phyloP scores from a whole-genome alignment of 2,329 filamentous ascomycete genomes.

The Fusarium nematophilum region DNA sequence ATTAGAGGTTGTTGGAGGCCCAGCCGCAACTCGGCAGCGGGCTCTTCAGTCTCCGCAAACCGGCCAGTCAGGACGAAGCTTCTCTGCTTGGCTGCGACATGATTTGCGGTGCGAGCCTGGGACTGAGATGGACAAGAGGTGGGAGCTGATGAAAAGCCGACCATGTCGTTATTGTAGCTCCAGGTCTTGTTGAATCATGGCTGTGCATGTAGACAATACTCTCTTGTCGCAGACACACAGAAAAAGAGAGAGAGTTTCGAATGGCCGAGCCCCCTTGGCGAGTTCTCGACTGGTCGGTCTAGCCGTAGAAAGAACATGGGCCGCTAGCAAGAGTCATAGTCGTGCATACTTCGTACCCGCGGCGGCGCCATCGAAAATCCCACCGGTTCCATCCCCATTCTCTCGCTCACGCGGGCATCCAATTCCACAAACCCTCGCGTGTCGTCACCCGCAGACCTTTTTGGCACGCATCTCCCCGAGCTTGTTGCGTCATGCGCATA shows the following conservation, averaged over 20 bases:
- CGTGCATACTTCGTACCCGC: constrained; percentile 24
- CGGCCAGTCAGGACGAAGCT: constrained; percentile 29
- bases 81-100: constrained; percentile 17
- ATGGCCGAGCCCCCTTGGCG: constrained; percentile 20
- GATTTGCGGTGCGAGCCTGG: constrained; percentile 4
- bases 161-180: neutral
- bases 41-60: constrained; percentile 30
- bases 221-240: neutral
- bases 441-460: constrained; percentile 22
- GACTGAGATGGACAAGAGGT: constrained; percentile 14
- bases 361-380: constrained; percentile 26
- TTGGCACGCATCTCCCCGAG: constrained; percentile 28
- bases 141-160: constrained; percentile 18
- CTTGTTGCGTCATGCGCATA: constrained; percentile 52
- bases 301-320: constrained; percentile 29
- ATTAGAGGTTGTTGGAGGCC: constrained; percentile 18
- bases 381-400: constrained; percentile 28
- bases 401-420: constrained; percentile 31
- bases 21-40: constrained; percentile 12
- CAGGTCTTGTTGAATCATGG: neutral
- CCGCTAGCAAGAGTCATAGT: constrained; percentile 18
- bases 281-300: constrained; percentile 35
- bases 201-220: neutral
- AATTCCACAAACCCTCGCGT: constrained; percentile 35
- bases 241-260: neutral